phyloP scores from a whole-genome alignment of 2,329 filamentous ascomycete genomes.

The Septoria petroselini region DNA sequence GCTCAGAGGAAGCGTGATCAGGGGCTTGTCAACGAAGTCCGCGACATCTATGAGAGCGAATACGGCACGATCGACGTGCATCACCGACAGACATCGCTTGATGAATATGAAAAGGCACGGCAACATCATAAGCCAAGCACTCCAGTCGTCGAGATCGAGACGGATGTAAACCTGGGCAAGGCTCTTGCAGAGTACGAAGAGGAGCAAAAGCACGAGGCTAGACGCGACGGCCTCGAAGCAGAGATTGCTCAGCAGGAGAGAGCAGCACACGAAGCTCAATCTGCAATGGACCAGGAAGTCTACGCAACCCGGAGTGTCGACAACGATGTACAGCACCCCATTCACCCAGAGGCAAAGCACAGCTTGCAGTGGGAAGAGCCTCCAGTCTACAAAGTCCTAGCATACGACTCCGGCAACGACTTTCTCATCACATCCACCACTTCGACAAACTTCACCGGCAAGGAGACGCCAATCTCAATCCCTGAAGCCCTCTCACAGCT shows the following conservation, averaged over 20 bases:
- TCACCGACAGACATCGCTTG: constrained; percentile 28
- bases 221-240: constrained; percentile 26
- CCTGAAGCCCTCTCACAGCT: constrained; percentile 60
- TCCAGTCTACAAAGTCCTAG: constrained; percentile 61
- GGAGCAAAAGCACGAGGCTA: constrained; percentile 22
- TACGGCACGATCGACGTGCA: constrained; percentile 42
- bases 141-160: constrained; percentile 19
- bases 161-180: constrained; percentile 26
- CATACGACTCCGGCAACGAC: constrained; percentile 60
- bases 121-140: neutral
- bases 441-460: constrained; percentile 50
- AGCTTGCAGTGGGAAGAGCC: constrained; percentile 33
- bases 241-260: constrained; percentile 28
- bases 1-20: constrained; percentile 34
- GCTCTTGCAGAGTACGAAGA: constrained; percentile 32
- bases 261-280: constrained; percentile 23
- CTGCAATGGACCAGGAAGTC: constrained; percentile 20
- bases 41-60: constrained; percentile 43
- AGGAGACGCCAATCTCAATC: constrained; percentile 54
- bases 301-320: constrained; percentile 19
- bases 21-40: constrained; percentile 40
- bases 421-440: constrained; percentile 60
- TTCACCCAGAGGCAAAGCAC: neutral
- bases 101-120: neutral
- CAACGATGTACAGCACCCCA: constrained; percentile 10